Evolutionary conservation across 78 protist genomes (phyloP).

Genomic region (Planoprotostelium fungivorum): DNA sequence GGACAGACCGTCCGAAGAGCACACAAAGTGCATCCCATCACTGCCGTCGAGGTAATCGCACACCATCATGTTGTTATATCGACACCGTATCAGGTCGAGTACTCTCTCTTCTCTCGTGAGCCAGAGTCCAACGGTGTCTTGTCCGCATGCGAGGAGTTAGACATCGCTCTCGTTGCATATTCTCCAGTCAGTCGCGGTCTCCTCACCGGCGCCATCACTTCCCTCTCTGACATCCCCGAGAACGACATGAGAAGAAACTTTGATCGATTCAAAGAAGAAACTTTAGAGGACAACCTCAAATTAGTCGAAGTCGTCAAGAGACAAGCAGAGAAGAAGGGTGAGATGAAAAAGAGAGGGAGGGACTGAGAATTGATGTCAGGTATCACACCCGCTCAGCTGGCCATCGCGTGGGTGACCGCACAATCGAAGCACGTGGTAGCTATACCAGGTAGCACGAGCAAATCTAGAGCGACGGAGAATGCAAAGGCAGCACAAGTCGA

Average conservation of each 20-base stretch:
- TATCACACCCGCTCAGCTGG: not conserved
- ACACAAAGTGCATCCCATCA: not conserved
- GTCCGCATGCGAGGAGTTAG: slow-evolving; percentile 9
- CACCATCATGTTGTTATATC: too few species aligned
- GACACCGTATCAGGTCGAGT: slow-evolving; percentile 23
- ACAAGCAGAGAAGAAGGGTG: not conserved
- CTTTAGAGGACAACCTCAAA: not conserved
- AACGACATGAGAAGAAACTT: not conserved
- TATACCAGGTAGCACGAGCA: not conserved
- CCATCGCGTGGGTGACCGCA: not conserved
- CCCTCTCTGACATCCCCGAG: slow-evolving; percentile 1
- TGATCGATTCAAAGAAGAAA: not conserved
- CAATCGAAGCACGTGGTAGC: not conserved
- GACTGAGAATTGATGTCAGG: not conserved
- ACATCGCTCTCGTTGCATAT: slow-evolving; percentile 12
- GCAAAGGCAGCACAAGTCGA: not conserved
- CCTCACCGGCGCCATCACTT: slow-evolving; percentile 16
- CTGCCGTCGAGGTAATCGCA: not conserved
- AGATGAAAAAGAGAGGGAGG: not conserved
- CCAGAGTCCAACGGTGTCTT: slow-evolving; percentile 14
- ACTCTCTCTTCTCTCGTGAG: slow-evolving; percentile 8
- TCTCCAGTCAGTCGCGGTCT: slow-evolving; percentile 31
- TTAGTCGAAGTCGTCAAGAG: not conserved
- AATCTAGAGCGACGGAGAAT: not conserved
- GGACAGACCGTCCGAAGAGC: not conserved